phyloP scores from a whole-genome alignment of 352 stramenopile species.

The Elongisporangium prolatum region DNA sequence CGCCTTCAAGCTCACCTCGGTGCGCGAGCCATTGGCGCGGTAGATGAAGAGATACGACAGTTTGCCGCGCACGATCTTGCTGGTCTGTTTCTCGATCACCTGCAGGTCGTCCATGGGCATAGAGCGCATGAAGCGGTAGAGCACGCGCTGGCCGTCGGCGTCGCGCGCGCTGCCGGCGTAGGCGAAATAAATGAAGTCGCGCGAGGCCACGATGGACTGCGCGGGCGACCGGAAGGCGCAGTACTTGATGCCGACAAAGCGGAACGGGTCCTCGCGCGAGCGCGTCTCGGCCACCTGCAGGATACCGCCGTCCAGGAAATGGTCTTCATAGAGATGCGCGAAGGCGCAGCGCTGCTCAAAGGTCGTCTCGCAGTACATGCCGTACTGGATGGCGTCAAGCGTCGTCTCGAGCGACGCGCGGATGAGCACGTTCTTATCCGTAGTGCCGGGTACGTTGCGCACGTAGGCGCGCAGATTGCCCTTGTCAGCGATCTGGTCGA shows the following conservation, averaged over 20 bases:
- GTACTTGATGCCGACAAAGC: constrained; percentile 49
- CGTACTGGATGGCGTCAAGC: constrained; percentile 33
- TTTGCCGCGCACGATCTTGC: constrained; percentile 18
- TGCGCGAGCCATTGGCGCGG: constrained; percentile 18
- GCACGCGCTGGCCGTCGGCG: constrained; percentile 21
- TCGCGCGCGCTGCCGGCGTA: constrained; percentile 26
- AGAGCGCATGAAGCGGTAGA: constrained; percentile 21
- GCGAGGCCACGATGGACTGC: constrained; percentile 17
- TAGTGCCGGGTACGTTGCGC: constrained; percentile 11
- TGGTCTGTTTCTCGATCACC: constrained; percentile 2
- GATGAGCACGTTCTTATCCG: constrained; percentile 31
- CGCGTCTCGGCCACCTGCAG: constrained; percentile 27
- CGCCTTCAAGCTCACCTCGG: constrained; percentile 20
- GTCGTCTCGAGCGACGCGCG: constrained; percentile 23
- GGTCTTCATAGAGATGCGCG: constrained; percentile 38
- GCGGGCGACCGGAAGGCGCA: constrained; percentile 23
- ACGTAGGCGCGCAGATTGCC: constrained; percentile 26
- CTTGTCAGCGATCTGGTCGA: constrained; percentile 23
- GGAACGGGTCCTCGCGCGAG: constrained; percentile 25
- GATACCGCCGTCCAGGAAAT: constrained; percentile 42
- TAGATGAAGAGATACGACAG: constrained; percentile 23
- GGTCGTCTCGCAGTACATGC: constrained; percentile 27
- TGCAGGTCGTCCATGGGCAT: constrained; percentile 35
- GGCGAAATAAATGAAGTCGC: constrained; percentile 40
- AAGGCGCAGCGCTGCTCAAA: constrained; percentile 26